These are phyloP conservation scores for Calonectria pteridis DNA, from an alignment of 2,329 filamentous ascomycete genomes.

Conservation along the genomic window DNA sequence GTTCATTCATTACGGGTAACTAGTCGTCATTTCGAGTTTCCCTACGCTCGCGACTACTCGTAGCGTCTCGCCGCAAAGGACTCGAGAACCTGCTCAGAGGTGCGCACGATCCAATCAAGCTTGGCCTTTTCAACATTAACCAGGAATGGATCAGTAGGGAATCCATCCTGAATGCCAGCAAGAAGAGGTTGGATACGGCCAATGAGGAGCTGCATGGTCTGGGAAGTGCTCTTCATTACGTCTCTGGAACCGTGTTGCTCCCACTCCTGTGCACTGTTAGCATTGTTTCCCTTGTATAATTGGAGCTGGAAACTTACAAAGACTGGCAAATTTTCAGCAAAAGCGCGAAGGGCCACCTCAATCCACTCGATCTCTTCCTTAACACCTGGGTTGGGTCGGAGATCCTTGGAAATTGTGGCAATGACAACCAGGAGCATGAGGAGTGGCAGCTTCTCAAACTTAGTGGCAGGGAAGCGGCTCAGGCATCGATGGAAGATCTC, in stretches of 20 bases:
- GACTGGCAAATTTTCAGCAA: constrained; percentile 61
- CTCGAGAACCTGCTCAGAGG: constrained; percentile 52
- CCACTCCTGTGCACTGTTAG: constrained; percentile 51
- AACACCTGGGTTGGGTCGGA: constrained; percentile 65
- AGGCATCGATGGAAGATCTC: constrained; percentile 69
- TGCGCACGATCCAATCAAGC: constrained; percentile 55
- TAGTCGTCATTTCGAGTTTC: constrained; percentile 5
- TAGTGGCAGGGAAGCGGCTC: constrained; percentile 52
- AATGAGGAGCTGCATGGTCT: constrained; percentile 55
- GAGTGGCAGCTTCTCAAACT: constrained; percentile 68
- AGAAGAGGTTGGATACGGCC: constrained; percentile 51
- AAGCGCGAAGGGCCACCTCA: constrained; percentile 68
- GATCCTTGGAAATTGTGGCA: constrained; percentile 71
- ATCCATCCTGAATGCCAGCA: constrained; percentile 50
- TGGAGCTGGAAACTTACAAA: constrained; percentile 59
- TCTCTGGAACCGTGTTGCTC: constrained; percentile 52
- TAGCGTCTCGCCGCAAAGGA: constrained; percentile 48
- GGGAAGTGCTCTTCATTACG: constrained; percentile 54
- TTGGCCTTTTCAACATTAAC: constrained; percentile 53
- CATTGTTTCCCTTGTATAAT: not conserved
- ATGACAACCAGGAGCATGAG: constrained; percentile 74
- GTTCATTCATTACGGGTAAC: constrained; percentile 41
- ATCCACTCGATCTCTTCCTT: constrained; percentile 71
- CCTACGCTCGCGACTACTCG: constrained; percentile 36
- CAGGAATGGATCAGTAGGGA: constrained; percentile 56